Percentiles rank a stretch among this genome's conserved stretches.
These are phyloP conservation scores for Leucocoprinus leucothites DNA, from an alignment of 768 basidiomycete species.

Conservation along the genomic window DNA sequence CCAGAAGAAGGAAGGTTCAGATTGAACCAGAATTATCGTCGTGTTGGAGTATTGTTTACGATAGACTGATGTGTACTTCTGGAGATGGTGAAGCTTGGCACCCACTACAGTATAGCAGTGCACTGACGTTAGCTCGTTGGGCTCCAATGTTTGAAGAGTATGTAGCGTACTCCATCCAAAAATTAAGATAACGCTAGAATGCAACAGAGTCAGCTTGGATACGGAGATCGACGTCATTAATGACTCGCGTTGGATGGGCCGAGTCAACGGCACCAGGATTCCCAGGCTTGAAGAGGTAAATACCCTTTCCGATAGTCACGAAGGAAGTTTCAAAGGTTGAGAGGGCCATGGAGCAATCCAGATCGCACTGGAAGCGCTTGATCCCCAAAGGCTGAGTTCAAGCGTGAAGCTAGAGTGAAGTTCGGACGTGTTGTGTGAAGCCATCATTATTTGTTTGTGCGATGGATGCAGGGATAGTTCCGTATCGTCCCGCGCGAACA, in stretches of 20 bases:
- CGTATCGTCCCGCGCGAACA: too few relatives aligned
- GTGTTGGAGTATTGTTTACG: conserved; percentile 39
- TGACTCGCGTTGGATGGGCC: conserved; percentile 1
- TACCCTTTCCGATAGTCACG: conserved; percentile 18
- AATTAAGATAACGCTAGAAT: conserved; percentile 34
- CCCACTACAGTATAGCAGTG: conserved; percentile 30
- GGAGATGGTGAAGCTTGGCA: conserved; percentile 40
- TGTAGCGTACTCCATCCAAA: conserved; percentile 50
- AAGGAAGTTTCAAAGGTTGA: not conserved
- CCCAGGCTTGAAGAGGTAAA: conserved; percentile 20
- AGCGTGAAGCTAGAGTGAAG: too few relatives aligned
- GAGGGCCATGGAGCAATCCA: not conserved
- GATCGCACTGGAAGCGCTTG: not conserved
- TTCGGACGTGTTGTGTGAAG: too few relatives aligned
- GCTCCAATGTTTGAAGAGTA: not conserved
- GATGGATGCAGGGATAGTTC: too few relatives aligned
- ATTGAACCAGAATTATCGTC: conserved; percentile 37
- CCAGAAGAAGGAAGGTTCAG: conserved; percentile 34
- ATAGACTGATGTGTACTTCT: conserved; percentile 42
- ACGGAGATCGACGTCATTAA: not conserved
- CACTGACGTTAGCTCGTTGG: not conserved
- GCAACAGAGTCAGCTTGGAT: not conserved
- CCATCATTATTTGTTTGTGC: too few relatives aligned
- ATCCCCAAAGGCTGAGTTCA: too few relatives aligned
- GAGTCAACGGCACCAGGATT: not conserved